phyloP scores from a whole-genome alignment of 169 alveolate genomes.

The Plasmodium vinckei region DNA sequence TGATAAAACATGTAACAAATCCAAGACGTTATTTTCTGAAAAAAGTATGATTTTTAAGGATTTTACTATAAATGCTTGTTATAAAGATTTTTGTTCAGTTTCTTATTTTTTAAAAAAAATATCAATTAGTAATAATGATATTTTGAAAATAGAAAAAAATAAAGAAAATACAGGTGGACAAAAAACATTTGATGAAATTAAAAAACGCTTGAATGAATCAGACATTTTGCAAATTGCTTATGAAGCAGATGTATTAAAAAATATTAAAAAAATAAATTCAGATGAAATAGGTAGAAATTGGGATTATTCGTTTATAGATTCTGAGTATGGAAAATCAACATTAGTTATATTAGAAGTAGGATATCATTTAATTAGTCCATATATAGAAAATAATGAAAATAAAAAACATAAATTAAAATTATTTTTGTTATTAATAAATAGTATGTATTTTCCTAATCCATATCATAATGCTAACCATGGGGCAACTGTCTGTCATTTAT shows the following conservation, averaged over 20 bases:
- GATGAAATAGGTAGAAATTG: slow-evolving; percentile 76
- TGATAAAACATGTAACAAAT: slow-evolving; percentile 25
- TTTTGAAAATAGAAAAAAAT: slow-evolving; percentile 8
- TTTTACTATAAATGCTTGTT: slow-evolving; percentile 66
- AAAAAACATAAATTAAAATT: slow-evolving; percentile 62
- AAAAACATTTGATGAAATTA: slow-evolving; percentile 19
- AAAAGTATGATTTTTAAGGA: slow-evolving; percentile 53
- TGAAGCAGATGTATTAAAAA: slow-evolving; percentile 70
- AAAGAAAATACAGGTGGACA: background rate
- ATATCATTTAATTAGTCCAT: slow-evolving; percentile 54
- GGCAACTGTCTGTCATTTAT: slow-evolving; percentile 80
- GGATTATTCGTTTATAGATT: slow-evolving; percentile 75
- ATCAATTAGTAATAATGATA: slow-evolving; percentile 22
- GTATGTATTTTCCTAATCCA: slow-evolving; percentile 85
- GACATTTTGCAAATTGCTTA: slow-evolving; percentile 63
- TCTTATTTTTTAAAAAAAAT: slow-evolving; percentile 57
- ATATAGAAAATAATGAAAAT: slow-evolving; percentile 69
- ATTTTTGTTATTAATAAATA: slow-evolving; percentile 72
- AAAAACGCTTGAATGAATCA: slow-evolving; percentile 55
- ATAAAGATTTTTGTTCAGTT: slow-evolving; percentile 54
- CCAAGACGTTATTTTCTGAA: slow-evolving; percentile 56
- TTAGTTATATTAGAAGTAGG: slow-evolving; percentile 74
- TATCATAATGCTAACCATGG: slow-evolving; percentile 88
- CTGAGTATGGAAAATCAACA: slow-evolving; percentile 71
- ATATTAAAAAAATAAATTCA: slow-evolving; percentile 57